Conservation (phyloP, 768 basidiomycete genomes). For the Termitomyces sp. region DNA sequence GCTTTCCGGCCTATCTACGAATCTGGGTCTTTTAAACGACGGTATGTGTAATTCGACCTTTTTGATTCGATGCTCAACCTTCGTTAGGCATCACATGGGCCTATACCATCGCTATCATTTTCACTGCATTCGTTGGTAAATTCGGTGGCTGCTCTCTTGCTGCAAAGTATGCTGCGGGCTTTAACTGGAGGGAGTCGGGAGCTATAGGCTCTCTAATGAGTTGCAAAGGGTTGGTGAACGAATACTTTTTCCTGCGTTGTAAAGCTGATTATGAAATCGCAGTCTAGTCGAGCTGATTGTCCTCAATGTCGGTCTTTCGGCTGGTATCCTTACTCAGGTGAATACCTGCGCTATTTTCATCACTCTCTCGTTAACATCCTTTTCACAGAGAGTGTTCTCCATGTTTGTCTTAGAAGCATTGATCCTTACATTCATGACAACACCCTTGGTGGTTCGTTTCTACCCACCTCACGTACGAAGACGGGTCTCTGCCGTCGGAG, state of each 20-base stretch:
- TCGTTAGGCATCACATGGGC: constrained; percentile 77
- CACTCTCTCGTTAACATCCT: not conserved
- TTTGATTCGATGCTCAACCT: not conserved
- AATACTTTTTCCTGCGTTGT: not conserved
- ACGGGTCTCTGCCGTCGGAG: constrained; percentile 45
- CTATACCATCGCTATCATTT: constrained; percentile 78
- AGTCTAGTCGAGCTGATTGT: constrained; percentile 93
- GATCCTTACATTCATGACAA: constrained; percentile 82
- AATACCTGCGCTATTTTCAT: constrained; percentile 3
- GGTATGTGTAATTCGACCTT: constrained; percentile 39
- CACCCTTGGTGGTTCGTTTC: constrained; percentile 63
- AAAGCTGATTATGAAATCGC: not conserved
- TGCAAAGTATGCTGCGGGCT: constrained; percentile 65
- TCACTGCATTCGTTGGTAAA: constrained; percentile 82
- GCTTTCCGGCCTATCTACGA: constrained; percentile 84
- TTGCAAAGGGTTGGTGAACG: constrained; percentile 74
- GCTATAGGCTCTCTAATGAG: constrained; percentile 93
- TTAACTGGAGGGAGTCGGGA: constrained; percentile 75
- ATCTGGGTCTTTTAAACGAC: constrained; percentile 80
- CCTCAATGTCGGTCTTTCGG: constrained; percentile 87
- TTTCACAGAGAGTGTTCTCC: constrained; percentile 67
- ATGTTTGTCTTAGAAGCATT: constrained; percentile 94
- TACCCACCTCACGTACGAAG: constrained; percentile 64
- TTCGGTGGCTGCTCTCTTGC: constrained; percentile 82
- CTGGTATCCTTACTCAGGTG: constrained; percentile 69